These are phyloP conservation scores for Chaetothyriales sp. DNA, from an alignment of 2,329 filamentous ascomycete species.

Conservation along the genomic window DNA sequence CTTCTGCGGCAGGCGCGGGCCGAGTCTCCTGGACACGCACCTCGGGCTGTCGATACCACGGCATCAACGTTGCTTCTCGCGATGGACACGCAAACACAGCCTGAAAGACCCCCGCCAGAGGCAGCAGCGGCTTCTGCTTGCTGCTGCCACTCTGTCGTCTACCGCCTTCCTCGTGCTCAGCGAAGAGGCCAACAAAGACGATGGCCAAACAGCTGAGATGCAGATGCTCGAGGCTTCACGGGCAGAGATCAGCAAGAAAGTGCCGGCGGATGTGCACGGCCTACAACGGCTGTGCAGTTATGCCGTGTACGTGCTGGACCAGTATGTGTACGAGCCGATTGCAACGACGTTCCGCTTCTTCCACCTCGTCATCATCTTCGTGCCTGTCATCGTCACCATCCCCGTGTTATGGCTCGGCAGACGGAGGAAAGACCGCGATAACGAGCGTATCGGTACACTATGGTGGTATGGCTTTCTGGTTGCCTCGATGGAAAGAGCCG, in stretches of 20 bases:
- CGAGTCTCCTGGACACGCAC: background rate
- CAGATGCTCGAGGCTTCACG: slow-evolving; percentile 77
- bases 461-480: slow-evolving; percentile 95
- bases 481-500: slow-evolving; percentile 75
- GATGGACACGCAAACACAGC: slow-evolving; percentile 15
- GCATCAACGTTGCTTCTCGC: slow-evolving; percentile 12
- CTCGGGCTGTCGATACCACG: slow-evolving; percentile 18
- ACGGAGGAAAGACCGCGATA: slow-evolving; percentile 47
- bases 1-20: slow-evolving; percentile 31
- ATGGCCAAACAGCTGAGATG: slow-evolving; percentile 56
- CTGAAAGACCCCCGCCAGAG: slow-evolving; percentile 17
- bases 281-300: slow-evolving; percentile 43
- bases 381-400: slow-evolving; percentile 69
- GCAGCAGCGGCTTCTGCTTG: slow-evolving; percentile 19
- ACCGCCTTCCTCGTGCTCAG: slow-evolving; percentile 45
- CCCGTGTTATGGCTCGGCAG: slow-evolving; percentile 68
- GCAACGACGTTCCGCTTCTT: slow-evolving; percentile 79
- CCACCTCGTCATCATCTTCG: slow-evolving; percentile 73
- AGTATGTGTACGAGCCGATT: slow-evolving; percentile 52
- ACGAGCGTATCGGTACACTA: slow-evolving; percentile 65
- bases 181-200: slow-evolving; percentile 32
- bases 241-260: slow-evolving; percentile 56
- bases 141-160: slow-evolving; percentile 37
- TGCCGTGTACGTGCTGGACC: slow-evolving; percentile 52
- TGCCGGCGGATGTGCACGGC: slow-evolving; percentile 47